Evolutionary conservation across 208 protist genomes (phyloP).

Genomic region (Ichthyophonus hoferi): DNA sequence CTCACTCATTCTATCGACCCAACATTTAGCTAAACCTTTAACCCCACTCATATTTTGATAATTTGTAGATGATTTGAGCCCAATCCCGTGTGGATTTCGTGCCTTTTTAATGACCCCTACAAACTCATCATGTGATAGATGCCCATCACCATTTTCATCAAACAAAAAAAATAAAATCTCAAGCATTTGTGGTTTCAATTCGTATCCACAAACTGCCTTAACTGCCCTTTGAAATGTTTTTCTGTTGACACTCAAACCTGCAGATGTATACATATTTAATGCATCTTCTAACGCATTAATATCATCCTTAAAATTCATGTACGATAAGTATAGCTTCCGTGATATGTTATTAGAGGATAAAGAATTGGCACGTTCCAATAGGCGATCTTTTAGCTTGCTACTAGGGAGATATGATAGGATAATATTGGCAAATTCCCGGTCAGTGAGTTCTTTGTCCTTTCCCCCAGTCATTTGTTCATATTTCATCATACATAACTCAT

Average conservation of each 20-base stretch:
- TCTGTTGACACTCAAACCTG: not conserved
- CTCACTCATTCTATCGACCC: not conserved
- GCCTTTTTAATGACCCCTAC: not conserved
- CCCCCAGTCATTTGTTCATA: not conserved
- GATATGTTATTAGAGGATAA: not conserved
- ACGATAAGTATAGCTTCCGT: not conserved
- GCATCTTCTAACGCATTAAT: not conserved
- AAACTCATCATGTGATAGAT: not conserved
- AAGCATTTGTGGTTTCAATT: not conserved
- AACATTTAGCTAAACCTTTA: not conserved
- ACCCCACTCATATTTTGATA: not conserved
- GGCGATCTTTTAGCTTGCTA: not conserved
- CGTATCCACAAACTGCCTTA: not conserved
- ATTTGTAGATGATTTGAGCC: not conserved
- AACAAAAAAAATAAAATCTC: not conserved
- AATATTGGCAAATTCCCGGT: not conserved
- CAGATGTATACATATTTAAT: not conserved
- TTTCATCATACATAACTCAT: not conserved
- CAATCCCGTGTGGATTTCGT: not conserved
- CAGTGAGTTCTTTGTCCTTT: not conserved
- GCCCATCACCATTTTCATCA: not conserved
- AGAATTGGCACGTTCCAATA: not conserved
- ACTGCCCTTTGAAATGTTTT: not conserved
- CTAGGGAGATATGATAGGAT: not conserved
- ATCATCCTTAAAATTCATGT: not conserved